These are phyloP conservation scores for Kurtzmaniella quercitrusa DNA, from an alignment of 1,139 yeast genomes.

Conservation along the genomic window DNA sequence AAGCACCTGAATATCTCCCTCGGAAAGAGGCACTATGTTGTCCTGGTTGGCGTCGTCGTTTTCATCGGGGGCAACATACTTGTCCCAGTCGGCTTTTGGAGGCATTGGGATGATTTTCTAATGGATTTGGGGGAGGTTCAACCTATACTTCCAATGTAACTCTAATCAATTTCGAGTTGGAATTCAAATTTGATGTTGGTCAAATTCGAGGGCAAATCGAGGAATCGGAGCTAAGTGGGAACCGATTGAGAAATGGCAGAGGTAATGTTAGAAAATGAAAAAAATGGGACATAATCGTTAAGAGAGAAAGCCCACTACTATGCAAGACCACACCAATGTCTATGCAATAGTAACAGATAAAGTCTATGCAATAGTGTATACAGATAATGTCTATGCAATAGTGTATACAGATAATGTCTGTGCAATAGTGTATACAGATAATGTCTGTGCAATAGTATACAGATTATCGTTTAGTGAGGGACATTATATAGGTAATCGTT, in stretches of 20 bases:
- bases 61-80: slow-evolving; percentile 81
- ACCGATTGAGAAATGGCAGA: background rate
- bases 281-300: too few relatives aligned
- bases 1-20: slow-evolving; percentile 94
- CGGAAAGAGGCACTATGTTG: slow-evolving; percentile 82
- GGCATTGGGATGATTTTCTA: slow-evolving; percentile 45
- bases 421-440: too few relatives aligned
- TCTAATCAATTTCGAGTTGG: background rate
- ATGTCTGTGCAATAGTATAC: too few relatives aligned
- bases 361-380: too few relatives aligned
- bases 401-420: too few relatives aligned
- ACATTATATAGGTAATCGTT: too few relatives aligned
- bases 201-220: background rate
- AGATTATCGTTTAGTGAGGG: too few relatives aligned
- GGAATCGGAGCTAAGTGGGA: background rate
- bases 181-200: background rate
- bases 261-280: background rate
- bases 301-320: too few relatives aligned
- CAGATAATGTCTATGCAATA: too few relatives aligned
- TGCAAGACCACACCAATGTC: too few relatives aligned
- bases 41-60: slow-evolving; percentile 60
- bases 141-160: too few relatives aligned
- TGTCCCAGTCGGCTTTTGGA: slow-evolving; percentile 95
- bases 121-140: background rate
- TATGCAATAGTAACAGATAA: too few relatives aligned